These are phyloP conservation scores for Trichoderma sp. DNA, from an alignment of 2,329 filamentous ascomycete genomes.

Conservation along the genomic window DNA sequence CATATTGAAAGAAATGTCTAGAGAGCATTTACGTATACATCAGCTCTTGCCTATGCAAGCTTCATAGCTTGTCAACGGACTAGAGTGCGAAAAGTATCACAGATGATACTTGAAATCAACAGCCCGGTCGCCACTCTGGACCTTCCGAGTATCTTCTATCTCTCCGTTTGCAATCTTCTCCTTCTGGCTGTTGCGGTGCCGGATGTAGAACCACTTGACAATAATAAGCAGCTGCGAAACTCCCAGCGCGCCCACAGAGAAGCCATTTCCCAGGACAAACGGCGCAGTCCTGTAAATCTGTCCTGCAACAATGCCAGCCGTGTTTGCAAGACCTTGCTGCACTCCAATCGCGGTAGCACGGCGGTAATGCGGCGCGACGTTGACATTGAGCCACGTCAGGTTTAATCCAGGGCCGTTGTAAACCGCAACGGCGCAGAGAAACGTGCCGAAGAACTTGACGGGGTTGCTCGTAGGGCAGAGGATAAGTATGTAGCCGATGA, in stretches of 20 bases:
- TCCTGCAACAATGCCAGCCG: conserved; percentile 43
- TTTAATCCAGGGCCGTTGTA: conserved; percentile 49
- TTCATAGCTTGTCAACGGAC: background rate
- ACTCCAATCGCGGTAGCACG: conserved; percentile 46
- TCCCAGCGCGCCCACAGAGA: conserved; percentile 29
- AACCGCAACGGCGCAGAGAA: conserved; percentile 45
- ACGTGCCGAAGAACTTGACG: conserved; percentile 49
- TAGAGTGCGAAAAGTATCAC: conserved; percentile 10
- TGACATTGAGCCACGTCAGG: conserved; percentile 46
- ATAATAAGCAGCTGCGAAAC: conserved; percentile 38
- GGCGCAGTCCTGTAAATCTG: conserved; percentile 36
- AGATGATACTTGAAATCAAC: conserved; percentile 48
- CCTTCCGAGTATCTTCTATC: conserved; percentile 42
- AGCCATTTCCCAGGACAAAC: conserved; percentile 33
- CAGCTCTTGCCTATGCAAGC: background rate
- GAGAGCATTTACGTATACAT: background rate
- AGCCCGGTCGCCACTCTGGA: conserved; percentile 46
- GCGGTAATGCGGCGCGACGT: conserved; percentile 44
- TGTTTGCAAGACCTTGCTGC: conserved; percentile 45
- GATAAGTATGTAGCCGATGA: conserved; percentile 49
- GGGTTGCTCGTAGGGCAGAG: conserved; percentile 47
- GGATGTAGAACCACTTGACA: conserved; percentile 42
- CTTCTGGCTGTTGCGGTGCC: conserved; percentile 41
- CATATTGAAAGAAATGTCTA: background rate
- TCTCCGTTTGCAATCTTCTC: conserved; percentile 38